Base-by-base conservation (phyloP, 2,329 filamentous ascomycete species). In the Penicillium sp. region DNA sequence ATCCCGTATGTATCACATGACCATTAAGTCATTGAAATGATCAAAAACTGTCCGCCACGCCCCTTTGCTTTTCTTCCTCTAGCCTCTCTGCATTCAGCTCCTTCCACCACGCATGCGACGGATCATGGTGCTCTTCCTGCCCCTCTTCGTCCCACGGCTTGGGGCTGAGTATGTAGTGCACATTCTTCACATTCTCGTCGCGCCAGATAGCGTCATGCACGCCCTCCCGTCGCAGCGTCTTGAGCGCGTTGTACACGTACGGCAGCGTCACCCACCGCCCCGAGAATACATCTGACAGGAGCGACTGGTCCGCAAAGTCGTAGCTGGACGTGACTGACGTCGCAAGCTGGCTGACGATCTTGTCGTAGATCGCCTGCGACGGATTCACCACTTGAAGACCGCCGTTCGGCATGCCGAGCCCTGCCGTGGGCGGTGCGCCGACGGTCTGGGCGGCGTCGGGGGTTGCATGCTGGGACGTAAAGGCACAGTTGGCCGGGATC, bases 341-440 rank as follows among this genome's bases (percentile, higher is more conserved):
- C 23, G 76, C 75, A 43, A 71, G 67, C 3, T 77, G 62, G 56
- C 26, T 38, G 2, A 52, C 40, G 6, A 85, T 85, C 33, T 75
- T 68, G 47, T 81, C 71, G 65, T 84, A 86, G 1, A 79, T 70
- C 5, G 68, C 75, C 14, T 70, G 65, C n/a, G 77, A 81, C 0
- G 83, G 83, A 40, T 82, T 80, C n/a, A 85, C 81, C 46, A 86
- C 83, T 59, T 83, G 81, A 0, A 86, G 74, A 9, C 83, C 83
- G 18, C 82, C 80, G 62, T 86, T 86, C 21, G 80, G 80, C 68
- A 85, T 83, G 2, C 76, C 79, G 24, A 85, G 74, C 16, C 83
- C 82, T 5, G 76, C 73, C 0, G 72, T 73, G 0, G 80, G 60
- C 1, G 76, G 68, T 2, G 82, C 77, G n/a, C 82, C 83, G 21